Base-by-base conservation (phyloP, 306 rosid genomes). In the Purshia tridentata region DNA sequence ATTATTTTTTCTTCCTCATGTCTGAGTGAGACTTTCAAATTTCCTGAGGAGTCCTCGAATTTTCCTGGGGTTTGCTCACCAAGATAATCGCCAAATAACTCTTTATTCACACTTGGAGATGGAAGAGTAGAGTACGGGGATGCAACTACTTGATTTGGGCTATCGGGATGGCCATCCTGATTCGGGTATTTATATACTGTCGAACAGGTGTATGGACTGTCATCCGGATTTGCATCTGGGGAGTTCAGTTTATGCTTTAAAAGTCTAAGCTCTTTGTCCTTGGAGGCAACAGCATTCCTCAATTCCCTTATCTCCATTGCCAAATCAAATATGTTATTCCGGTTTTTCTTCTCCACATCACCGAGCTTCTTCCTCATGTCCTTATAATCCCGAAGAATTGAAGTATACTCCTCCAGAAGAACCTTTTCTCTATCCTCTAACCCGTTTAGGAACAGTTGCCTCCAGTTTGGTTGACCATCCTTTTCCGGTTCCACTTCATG, bases 371-470 rank as follows among this genome's bases (percentile, higher is more conserved):
- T 86, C 75, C 77, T 84, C 59, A 80, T 93, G 20, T 84, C 90
- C 68, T 88, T 90, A 56, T 87, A 91, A 84, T 91, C 86, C 67
- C 69, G 80, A 37, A 90, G 81, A 68, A 92, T 88, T 67, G 95
- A 83, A 46, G 89, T 84, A 71, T 86, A 90, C 83, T 94, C 98
- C 11, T 88, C 93, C 60, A 88, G 76, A 35, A 86, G 66, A 80
- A 80, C 70, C 69, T 81, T 88, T 61, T 94, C 97, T 81, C 90
- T 89, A 22, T 88, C 95, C 74, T 88, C 96, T 74, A 85, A 76
- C 56, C 85, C 96, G 78, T 77, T 84, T 13, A 75, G 70, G 73
- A 90, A 83, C 79, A 84, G 10, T 10, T 86, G 88, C 75, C 89
- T 88, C 96, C 90, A 84, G 49, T 85, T 83, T 2, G 90, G 90